A percentile compares a stretch with the other conserved stretches of the same genome.
Evolutionary conservation across 2,329 filamentous ascomycete species (phyloP).

Genomic region (Dryadomyces sulphureus): DNA sequence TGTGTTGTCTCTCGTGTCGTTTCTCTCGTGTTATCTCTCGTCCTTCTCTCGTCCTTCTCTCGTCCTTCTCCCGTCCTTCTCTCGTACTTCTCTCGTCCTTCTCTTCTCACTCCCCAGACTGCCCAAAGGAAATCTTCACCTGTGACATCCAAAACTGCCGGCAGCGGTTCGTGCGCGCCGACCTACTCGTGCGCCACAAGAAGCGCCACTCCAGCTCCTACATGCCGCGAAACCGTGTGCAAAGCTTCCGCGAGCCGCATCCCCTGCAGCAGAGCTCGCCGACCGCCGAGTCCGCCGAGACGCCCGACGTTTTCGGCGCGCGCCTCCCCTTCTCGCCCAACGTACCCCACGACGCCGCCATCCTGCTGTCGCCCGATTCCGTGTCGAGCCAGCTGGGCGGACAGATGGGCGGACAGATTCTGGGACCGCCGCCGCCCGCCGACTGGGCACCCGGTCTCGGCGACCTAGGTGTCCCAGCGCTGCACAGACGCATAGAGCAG

Average conservation of each 20-base stretch:
- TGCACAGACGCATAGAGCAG: no score
- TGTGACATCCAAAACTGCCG: conserved; percentile 65
- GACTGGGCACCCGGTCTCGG: no score
- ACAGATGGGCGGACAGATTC: conserved; percentile 8
- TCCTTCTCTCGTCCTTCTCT: no score
- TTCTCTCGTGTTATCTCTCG: no score
- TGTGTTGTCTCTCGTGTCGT: not conserved
- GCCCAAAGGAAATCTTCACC: conserved; percentile 63
- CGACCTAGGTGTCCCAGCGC: no score
- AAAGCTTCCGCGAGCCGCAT: conserved; percentile 27
- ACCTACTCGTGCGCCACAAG: conserved; percentile 55
- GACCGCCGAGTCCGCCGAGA: not conserved
- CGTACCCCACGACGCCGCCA: conserved; percentile 29
- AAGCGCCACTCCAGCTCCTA: conserved; percentile 47
- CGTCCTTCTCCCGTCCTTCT: no score
- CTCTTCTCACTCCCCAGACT: conserved; percentile 34
- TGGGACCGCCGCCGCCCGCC: no score
- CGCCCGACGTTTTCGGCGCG: not conserved
- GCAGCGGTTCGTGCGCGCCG: conserved; percentile 64
- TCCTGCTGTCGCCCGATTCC: conserved; percentile 28
- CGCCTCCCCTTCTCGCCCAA: conserved; percentile 10
- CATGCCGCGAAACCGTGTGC: conserved; percentile 33
- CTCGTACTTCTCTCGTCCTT: conserved; percentile 8
- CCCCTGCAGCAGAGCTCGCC: conserved; percentile 9
- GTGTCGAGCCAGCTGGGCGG: conserved; percentile 10